These are phyloP conservation scores for Argentina anserina DNA, from an alignment of 306 rosid genomes.

Conservation along the genomic window DNA sequence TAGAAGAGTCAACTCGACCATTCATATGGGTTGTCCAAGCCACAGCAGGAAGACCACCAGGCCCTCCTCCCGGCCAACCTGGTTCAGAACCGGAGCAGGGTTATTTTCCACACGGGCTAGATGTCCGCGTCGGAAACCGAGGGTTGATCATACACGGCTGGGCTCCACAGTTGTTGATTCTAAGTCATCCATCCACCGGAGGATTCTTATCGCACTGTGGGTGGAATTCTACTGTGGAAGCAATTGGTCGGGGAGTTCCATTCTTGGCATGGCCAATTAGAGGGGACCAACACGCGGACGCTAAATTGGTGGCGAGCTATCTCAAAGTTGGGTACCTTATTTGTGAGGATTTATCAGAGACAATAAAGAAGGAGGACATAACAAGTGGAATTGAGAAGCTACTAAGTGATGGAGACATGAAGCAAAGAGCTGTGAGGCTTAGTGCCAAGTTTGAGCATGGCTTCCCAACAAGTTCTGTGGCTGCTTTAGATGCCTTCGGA, in stretches of 20 bases:
- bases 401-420: constrained; percentile 38
- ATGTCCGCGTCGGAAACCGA: constrained; percentile 31
- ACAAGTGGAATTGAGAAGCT: constrained; percentile 41
- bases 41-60: constrained; percentile 32
- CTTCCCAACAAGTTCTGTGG: constrained; percentile 41
- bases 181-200: constrained; percentile 68
- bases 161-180: constrained; percentile 73
- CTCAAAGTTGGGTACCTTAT: constrained; percentile 45
- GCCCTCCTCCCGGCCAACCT: constrained; percentile 22
- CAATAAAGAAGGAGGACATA: constrained; percentile 35
- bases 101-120: constrained; percentile 44
- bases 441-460: constrained; percentile 39
- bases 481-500: constrained; percentile 43
- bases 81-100: constrained; percentile 20
- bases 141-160: constrained; percentile 68
- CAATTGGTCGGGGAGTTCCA: constrained; percentile 58
- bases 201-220: constrained; percentile 71
- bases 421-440: constrained; percentile 25
- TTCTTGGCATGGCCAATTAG: constrained; percentile 62
- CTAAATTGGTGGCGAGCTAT: constrained; percentile 42
- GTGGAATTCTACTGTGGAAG: constrained; percentile 70
- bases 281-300: constrained; percentile 54
- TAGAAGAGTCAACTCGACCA: constrained; percentile 30
- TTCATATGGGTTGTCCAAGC: constrained; percentile 62
- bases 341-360: constrained; percentile 24